phyloP scores from a whole-genome alignment of 2,329 filamentous ascomycete species.

The Tolypocladium inflatum region DNA sequence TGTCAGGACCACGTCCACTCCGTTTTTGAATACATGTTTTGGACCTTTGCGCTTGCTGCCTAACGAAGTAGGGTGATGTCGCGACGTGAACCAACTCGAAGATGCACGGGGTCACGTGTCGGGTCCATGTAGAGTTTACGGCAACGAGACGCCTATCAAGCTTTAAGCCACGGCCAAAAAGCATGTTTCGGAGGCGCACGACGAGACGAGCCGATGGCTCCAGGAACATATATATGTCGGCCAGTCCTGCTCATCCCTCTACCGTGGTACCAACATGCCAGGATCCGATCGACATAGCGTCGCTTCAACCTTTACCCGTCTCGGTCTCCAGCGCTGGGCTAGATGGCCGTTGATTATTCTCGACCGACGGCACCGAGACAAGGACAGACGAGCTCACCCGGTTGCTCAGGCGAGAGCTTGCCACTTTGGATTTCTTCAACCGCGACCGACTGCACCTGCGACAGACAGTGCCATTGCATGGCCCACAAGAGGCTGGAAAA shows the following conservation, averaged over 20 bases:
- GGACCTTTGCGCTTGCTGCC: no score
- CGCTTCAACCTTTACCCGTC: no score
- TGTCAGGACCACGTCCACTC: no score
- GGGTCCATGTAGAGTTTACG: no score
- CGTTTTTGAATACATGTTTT: no score
- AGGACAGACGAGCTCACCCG: background rate
- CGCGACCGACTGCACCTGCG: background rate
- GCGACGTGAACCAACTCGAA: background rate
- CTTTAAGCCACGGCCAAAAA: background rate
- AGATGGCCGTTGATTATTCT: no score
- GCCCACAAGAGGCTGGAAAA: background rate
- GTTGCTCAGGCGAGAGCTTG: background rate
- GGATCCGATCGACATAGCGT: background rate
- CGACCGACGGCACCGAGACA: no score
- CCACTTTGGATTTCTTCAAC: no score
- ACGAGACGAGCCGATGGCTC: background rate
- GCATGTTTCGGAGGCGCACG: background rate
- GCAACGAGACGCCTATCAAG: background rate
- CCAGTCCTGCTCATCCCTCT: background rate
- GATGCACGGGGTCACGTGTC: background rate
- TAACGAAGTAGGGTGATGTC: no score
- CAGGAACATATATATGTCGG: background rate
- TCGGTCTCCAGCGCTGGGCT: no score
- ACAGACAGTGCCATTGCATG: background rate
- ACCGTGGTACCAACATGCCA: no score